Evolutionary conservation across 2,329 filamentous ascomycete species (phyloP).

Genomic region (Colletotrichum costaricense): DNA sequence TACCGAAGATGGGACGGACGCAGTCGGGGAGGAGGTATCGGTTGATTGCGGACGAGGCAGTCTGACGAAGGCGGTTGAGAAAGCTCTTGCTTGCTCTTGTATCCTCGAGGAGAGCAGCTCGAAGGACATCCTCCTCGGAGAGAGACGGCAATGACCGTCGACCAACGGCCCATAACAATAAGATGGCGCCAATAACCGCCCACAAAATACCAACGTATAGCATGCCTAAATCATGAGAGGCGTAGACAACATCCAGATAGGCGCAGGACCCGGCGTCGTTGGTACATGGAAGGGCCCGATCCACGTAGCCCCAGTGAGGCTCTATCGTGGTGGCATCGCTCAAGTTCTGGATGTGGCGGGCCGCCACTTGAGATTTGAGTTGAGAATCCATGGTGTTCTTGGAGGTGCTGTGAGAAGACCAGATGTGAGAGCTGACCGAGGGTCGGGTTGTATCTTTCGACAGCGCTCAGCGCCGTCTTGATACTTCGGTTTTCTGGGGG

Average conservation of each 20-base stretch:
- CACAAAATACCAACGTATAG: slow-evolving; percentile 63
- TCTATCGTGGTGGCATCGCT: slow-evolving; percentile 47
- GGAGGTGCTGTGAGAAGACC: not conserved
- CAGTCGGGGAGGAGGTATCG: slow-evolving; percentile 72
- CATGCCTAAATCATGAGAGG: slow-evolving; percentile 60
- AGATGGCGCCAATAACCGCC: slow-evolving; percentile 55
- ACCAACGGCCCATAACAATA: slow-evolving; percentile 55
- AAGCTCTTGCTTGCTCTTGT: slow-evolving; percentile 14
- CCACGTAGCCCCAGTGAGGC: slow-evolving; percentile 60
- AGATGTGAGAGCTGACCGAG: not conserved
- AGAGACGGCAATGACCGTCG: slow-evolving; percentile 39
- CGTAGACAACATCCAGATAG: slow-evolving; percentile 64
- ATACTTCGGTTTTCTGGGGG: not conserved
- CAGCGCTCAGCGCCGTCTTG: slow-evolving; percentile 15
- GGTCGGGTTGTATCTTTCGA: not conserved
- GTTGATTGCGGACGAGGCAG: slow-evolving; percentile 43
- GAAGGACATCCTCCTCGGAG: slow-evolving; percentile 32
- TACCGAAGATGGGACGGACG: slow-evolving; percentile 69
- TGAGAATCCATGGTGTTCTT: slow-evolving; percentile 29
- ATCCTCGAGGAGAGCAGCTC: slow-evolving; percentile 21
- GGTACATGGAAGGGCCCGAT: slow-evolving; percentile 56
- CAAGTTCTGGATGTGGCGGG: slow-evolving; percentile 53
- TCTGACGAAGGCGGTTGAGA: slow-evolving; percentile 45
- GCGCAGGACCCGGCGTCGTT: slow-evolving; percentile 59
- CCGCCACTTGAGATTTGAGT: slow-evolving; percentile 24